phyloP scores from a whole-genome alignment of 257 asterid genomes.

The Solanum chiquidenum region DNA sequence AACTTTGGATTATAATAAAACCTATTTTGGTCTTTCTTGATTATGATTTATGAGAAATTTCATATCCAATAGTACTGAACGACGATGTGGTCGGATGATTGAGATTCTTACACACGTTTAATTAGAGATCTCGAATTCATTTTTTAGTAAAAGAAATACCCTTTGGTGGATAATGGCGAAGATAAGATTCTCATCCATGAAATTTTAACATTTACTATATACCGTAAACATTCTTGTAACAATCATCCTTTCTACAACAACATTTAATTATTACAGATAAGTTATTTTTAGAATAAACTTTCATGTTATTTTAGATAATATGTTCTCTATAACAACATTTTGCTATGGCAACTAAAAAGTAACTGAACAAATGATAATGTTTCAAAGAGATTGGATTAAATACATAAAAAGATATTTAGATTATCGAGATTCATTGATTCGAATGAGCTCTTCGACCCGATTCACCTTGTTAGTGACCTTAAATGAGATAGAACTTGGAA shows the following conservation, averaged over 20 bases:
- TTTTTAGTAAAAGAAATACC: no score
- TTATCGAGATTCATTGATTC: neutral
- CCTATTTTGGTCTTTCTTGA: neutral
- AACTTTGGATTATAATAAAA: neutral
- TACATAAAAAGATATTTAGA: neutral
- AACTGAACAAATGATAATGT: accelerated
- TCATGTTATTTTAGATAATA: neutral
- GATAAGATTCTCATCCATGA: neutral
- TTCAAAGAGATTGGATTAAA: neutral
- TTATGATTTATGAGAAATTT: neutral
- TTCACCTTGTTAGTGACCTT: neutral
- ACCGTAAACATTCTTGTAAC: neutral
- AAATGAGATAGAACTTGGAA: neutral
- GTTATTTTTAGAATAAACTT: neutral
- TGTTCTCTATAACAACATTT: neutral
- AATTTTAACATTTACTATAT: neutral
- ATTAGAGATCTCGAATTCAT: neutral
- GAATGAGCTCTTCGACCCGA: neutral
- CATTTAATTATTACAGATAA: neutral
- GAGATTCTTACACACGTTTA: accelerated
- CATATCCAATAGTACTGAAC: neutral
- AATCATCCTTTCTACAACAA: neutral
- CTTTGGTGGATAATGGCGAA: neutral
- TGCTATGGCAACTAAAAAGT: accelerated
- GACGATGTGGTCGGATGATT: neutral